These are phyloP conservation scores for Alternaria consortialis DNA, from an alignment of 2,329 filamentous ascomycete species.

Conservation along the genomic window DNA sequence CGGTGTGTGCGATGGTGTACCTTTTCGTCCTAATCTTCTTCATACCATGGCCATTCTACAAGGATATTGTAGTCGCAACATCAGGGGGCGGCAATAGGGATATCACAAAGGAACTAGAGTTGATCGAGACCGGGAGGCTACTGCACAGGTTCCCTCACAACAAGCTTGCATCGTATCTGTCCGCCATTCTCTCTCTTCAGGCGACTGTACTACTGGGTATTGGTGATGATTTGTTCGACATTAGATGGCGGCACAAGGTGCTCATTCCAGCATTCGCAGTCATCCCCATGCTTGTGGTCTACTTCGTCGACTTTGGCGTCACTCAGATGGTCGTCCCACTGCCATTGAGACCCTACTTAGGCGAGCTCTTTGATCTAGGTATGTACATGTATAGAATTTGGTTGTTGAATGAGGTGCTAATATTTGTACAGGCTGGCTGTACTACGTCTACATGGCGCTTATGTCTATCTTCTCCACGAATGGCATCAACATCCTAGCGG, in stretches of 20 bases:
- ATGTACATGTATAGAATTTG: slow-evolving; percentile 9
- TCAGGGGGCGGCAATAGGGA: slow-evolving; percentile 93
- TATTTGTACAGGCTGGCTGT: slow-evolving; percentile 59
- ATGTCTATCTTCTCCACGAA: slow-evolving; percentile 98
- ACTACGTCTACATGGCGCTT: slow-evolving; percentile 97
- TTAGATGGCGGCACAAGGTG: slow-evolving; percentile 98
- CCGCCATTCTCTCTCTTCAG: slow-evolving; percentile 91
- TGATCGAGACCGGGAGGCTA: slow-evolving; percentile 82
- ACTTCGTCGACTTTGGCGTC: slow-evolving; percentile 98
- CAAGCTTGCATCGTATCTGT: slow-evolving; percentile 96
- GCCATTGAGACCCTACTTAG: slow-evolving; percentile 83
- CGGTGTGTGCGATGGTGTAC: slow-evolving; percentile 91
- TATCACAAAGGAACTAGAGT: slow-evolving; percentile 75
- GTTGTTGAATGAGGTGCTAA: slow-evolving; percentile 23
- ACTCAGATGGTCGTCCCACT: slow-evolving; percentile 93
- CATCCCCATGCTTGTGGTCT: slow-evolving; percentile 92
- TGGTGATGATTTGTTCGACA: slow-evolving; percentile 96
- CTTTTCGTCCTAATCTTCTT: slow-evolving; percentile 88
- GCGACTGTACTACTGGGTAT: slow-evolving; percentile 90
- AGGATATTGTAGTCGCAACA: slow-evolving; percentile 94
- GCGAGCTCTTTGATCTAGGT: slow-evolving; percentile 82
- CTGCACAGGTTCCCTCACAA: slow-evolving; percentile 93
- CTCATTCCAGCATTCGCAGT: slow-evolving; percentile 95
- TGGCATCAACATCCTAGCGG: slow-evolving; percentile 99
- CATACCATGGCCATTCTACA: slow-evolving; percentile 97